phyloP scores from a whole-genome alignment of 1,139 yeast genomes.

The Pichia sp. region DNA sequence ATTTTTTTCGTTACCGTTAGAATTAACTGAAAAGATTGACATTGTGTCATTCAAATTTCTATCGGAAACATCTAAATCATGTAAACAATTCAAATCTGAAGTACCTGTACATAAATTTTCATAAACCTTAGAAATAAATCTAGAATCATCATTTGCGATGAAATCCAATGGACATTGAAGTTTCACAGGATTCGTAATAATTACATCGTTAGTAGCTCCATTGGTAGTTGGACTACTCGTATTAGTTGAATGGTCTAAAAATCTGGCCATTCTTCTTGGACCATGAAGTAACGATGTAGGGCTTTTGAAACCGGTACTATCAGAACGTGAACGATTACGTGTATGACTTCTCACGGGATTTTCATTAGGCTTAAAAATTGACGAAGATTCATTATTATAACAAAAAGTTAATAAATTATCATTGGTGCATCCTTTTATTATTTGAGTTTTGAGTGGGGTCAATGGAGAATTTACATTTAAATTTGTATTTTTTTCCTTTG shows the following conservation, averaged over 20 bases:
- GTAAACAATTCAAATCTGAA: slow-evolving; percentile 21
- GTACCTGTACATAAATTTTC: slow-evolving; percentile 22
- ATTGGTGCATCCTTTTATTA: slow-evolving; percentile 50
- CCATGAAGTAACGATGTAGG: slow-evolving; percentile 14
- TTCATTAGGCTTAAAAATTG: slow-evolving; percentile 13
- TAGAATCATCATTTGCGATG: slow-evolving; percentile 28
- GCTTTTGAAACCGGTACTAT: slow-evolving; percentile 13
- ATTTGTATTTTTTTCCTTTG: slow-evolving; percentile 31
- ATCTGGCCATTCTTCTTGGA: slow-evolving; percentile 18
- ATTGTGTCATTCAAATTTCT: slow-evolving; percentile 18
- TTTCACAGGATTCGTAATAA: slow-evolving; percentile 31
- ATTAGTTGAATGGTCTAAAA: slow-evolving; percentile 13
- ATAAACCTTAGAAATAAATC: slow-evolving; percentile 24
- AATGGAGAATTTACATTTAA: slow-evolving; percentile 24
- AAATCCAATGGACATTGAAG: slow-evolving; percentile 30
- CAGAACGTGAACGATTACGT: neutral
- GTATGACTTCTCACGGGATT: neutral
- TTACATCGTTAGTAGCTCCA: slow-evolving; percentile 20
- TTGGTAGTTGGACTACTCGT: neutral
- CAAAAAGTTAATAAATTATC: slow-evolving; percentile 58
- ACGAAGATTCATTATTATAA: slow-evolving; percentile 33
- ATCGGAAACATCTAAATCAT: slow-evolving; percentile 15
- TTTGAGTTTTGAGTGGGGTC: slow-evolving; percentile 50
- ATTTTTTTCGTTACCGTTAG: slow-evolving; percentile 17
- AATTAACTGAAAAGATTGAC: slow-evolving; percentile 25